Evolutionary conservation across 257 asterid genomes (phyloP).

Genomic region (Forsythia viridissima): DNA sequence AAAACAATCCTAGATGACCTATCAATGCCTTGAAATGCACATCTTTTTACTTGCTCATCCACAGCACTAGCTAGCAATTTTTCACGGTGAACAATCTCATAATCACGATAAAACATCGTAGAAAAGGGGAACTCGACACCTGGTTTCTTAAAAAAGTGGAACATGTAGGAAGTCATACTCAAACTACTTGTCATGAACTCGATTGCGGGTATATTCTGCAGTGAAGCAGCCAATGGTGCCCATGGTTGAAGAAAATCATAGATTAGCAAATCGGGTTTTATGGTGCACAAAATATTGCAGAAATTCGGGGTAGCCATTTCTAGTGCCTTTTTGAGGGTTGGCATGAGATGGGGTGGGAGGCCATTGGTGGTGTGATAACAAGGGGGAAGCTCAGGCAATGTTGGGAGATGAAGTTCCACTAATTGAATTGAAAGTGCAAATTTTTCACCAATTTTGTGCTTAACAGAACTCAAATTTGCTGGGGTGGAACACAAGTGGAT

Average conservation of each 20-base stretch:
- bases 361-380: neutral
- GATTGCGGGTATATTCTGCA: slow-evolving; percentile 33
- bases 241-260: neutral
- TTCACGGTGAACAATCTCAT: slow-evolving; percentile 20
- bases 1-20: slow-evolving; percentile 29
- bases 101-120: slow-evolving; percentile 19
- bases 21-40: slow-evolving; percentile 11
- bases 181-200: slow-evolving; percentile 42
- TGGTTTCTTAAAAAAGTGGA: slow-evolving; percentile 22
- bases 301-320: neutral
- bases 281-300: neutral
- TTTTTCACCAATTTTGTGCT: neutral
- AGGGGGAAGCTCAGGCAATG: neutral
- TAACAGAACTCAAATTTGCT: neutral
- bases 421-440: neutral
- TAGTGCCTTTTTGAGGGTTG: neutral
- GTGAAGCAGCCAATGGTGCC: slow-evolving; percentile 23
- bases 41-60: neutral
- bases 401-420: neutral
- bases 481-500: neutral
- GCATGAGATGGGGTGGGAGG: neutral
- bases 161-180: slow-evolving; percentile 30
- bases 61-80: neutral
- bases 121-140: slow-evolving; percentile 18
- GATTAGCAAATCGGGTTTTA: neutral